Conservation (phyloP, 257 asterid genomes). For the Solanum clarkiae region DNA sequence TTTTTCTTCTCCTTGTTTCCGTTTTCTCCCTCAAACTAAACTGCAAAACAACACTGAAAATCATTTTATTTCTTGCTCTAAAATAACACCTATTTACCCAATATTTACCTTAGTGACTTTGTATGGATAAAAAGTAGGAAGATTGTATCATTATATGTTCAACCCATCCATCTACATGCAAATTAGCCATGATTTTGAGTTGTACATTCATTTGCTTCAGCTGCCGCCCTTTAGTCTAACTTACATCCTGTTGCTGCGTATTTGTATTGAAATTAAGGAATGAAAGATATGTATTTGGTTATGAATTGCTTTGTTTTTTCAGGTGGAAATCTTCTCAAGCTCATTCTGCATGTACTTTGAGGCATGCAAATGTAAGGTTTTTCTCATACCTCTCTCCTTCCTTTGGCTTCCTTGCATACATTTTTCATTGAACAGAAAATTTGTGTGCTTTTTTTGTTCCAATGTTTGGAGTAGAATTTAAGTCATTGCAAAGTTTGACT, state of each 20-base stretch:
- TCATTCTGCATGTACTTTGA: neutral
- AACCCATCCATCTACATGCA: neutral
- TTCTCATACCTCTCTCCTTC: neutral
- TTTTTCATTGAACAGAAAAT: neutral
- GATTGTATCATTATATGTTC: neutral
- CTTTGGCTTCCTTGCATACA: neutral
- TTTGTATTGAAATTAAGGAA: neutral
- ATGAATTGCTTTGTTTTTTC: neutral
- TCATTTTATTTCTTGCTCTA: neutral
- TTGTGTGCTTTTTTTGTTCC: neutral
- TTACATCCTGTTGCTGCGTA: neutral
- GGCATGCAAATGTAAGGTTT: neutral
- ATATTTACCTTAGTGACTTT: neutral
- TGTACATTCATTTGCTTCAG: neutral
- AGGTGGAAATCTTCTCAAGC: slow-evolving; percentile 2
- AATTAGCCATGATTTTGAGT: neutral
- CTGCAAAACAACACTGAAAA: neutral
- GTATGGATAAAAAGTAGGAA: neutral
- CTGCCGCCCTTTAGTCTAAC: neutral
- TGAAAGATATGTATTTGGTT: neutral
- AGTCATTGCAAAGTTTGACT: neutral
- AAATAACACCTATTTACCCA: neutral
- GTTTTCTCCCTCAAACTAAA: neutral
- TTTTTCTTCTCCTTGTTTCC: neutral
- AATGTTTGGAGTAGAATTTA: neutral